Conservation (phyloP, 2,329 filamentous ascomycete genomes). For the Exophiala spinifera region DNA sequence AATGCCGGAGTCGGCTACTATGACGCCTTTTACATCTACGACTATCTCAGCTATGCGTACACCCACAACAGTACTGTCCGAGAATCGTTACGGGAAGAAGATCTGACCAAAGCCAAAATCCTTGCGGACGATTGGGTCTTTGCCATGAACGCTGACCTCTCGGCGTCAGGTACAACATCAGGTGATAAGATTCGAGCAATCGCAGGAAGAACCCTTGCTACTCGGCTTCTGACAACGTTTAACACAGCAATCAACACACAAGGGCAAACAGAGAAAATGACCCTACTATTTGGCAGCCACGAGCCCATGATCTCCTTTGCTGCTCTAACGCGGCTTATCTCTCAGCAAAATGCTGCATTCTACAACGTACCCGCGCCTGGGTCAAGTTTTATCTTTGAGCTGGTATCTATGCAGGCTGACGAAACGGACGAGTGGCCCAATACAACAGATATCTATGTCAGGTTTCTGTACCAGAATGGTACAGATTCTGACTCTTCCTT, state of each 20-base stretch:
- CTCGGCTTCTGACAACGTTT: conserved; percentile 39
- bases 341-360: conserved; percentile 42
- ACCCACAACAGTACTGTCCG: conserved; percentile 49
- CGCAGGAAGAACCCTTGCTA: conserved; percentile 43
- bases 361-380: conserved; percentile 49
- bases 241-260: conserved; percentile 37
- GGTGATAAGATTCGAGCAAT: conserved; percentile 37
- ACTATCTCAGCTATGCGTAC: conserved; percentile 55
- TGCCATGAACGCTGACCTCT: conserved; percentile 40
- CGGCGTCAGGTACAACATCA: conserved; percentile 18
- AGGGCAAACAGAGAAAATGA: conserved; percentile 44
- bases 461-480: conserved; percentile 58
- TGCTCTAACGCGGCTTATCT: conserved; percentile 41
- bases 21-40: conserved; percentile 54
- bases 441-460: conserved; percentile 50
- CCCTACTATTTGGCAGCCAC: conserved; percentile 49
- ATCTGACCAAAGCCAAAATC: conserved; percentile 30
- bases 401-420: conserved; percentile 45
- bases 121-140: conserved; percentile 51
- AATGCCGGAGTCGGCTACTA: conserved; percentile 44
- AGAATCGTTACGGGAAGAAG: conserved; percentile 31
- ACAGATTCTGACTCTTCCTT: conserved; percentile 40
- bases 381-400: conserved; percentile 51
- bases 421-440: conserved; percentile 38
- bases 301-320: conserved; percentile 53